Evolutionary conservation across 1,284 basidiomycete genomes (phyloP), one percentile per base, ranked within the genome.

Genomic region (Sanghuangporus weigelae): DNA sequence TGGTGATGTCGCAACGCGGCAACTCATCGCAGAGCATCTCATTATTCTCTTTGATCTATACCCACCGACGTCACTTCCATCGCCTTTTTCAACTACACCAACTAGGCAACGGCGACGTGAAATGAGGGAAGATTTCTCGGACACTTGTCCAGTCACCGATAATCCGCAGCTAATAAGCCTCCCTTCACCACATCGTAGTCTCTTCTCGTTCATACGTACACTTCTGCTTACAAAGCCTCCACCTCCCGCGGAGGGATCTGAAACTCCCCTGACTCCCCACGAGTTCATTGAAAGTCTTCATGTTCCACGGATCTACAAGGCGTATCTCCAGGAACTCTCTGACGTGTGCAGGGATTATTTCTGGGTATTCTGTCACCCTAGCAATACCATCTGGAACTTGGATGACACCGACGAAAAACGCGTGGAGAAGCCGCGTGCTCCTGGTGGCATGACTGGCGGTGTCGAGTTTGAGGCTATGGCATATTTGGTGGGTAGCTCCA

Each of bases 391-490:
- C 53, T 98, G 95, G 95, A 79, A 87, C 16, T 77, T 96, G 31
- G 76, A 81, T 5, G 89, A 95, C 69, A 87, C 93, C 0, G 91
- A 98, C 70, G 89, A 93, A 72, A 84, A 79, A 1, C 84, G 85
- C 62, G 93, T 96, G 3, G 93, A 95, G 75, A 91, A 89, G 69
- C 97, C 96, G 3, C 85, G 93, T 42, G 96, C 97, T 2, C 96
- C 97, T 0, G 94, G 95, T 7, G 96, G 96, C 7, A 98, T 98
- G 86, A 98, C 97, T 0, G 97, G 96, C 7, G 96, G 97, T 10
- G 97, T 99, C 10, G 96, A 98, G 73, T 96, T 90, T 72, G 96
- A 99, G 75, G 96, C 96, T 0, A 97, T 98, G 89, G 84, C 84
- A 14, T 98, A 98, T 74, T 86, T 96, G 69, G 95, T 96, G 71